Evolutionary conservation across 305 asterid genomes (phyloP), one percentile per base, ranked within the genome.

Genomic region (Fraxinus albicans): DNA sequence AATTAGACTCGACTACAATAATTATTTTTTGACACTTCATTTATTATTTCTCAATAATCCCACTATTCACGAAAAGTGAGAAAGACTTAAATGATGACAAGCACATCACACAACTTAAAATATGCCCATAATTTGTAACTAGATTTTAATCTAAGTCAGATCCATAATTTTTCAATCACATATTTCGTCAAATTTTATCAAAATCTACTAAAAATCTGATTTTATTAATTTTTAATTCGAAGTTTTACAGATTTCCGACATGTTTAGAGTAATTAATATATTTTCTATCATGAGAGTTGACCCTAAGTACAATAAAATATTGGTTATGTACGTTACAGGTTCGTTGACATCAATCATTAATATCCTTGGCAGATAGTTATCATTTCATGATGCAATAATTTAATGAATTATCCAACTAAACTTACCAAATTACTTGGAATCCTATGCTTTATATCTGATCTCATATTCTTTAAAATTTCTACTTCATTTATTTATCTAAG

Each of bases 371-470:
- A 83, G 29, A 35, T 70, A 60, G 76, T 72, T 82, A 40, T 8
- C 76, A 73, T 38, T 67, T 85, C 78, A 85, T 70, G 29, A 70
- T 85, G 67, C 50, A 33, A 29, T 86, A 65, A 78, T 31, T 82
- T 80, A 88, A 82, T 27, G 8, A 40, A 34, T 1, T 38, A 65
- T 58, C 80, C 88, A 88, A 89, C 92, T 73, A 89, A 89, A 82
- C 90, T 81, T 83, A 89, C 85, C 91, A 36, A 69, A 85, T 81
- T 85, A 70, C 82, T 76, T 73, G 88, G 97, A 88, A 92, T 91
- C 97, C 91, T 74, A 88, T 83, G 92, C 85, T 76, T 3, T 36
- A 74, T 5, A 4, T 35, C 0, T 84, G 85, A 82, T 55, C 80
- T 80, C 85, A 84, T 79, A 8, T 23, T 76, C 79, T 13, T 15